Evolutionary conservation across 306 rosid genomes (phyloP).

Genomic region (Rosa lucieae): DNA sequence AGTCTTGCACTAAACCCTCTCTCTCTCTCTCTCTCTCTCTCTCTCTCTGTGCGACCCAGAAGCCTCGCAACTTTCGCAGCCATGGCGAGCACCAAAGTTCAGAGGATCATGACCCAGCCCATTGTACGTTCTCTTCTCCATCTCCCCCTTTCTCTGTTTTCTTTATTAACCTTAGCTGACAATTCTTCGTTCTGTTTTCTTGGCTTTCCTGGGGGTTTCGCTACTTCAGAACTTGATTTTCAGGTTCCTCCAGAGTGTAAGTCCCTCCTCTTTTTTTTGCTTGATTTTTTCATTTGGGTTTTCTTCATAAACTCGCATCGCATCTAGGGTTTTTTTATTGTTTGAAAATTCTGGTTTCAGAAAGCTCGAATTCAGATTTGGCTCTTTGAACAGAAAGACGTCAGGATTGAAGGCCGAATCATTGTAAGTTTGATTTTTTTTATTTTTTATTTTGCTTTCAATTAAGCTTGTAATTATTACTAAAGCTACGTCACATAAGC

Average conservation of each 20-base stretch:
- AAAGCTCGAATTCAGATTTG: conserved; percentile 90
- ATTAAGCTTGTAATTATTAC: neutral
- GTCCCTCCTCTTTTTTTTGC: conserved; percentile 5
- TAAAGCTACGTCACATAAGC: neutral
- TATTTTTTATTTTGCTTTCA: no score
- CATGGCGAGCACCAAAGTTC: conserved; percentile 95
- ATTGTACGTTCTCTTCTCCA: conserved; percentile 43
- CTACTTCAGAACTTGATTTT: conserved; percentile 75
- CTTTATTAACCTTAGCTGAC: conserved; percentile 14
- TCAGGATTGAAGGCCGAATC: conserved; percentile 82
- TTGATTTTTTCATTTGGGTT: neutral
- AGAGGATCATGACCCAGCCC: conserved; percentile 96
- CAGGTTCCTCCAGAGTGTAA: conserved; percentile 89
- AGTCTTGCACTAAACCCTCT: neutral
- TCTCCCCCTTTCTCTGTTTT: neutral
- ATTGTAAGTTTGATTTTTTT: conserved; percentile 45
- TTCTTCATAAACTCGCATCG: neutral
- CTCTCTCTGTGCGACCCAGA: neutral
- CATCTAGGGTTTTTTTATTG: neutral
- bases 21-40: neutral
- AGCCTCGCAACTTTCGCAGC: conserved; percentile 24
- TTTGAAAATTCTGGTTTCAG: conserved; percentile 29
- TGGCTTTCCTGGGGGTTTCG: neutral
- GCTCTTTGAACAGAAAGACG: conserved; percentile 83
- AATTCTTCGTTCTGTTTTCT: conserved; percentile 2